These are phyloP conservation scores for Metarhizium rileyi DNA, from an alignment of 2,329 filamentous ascomycete genomes.

Conservation along the genomic window DNA sequence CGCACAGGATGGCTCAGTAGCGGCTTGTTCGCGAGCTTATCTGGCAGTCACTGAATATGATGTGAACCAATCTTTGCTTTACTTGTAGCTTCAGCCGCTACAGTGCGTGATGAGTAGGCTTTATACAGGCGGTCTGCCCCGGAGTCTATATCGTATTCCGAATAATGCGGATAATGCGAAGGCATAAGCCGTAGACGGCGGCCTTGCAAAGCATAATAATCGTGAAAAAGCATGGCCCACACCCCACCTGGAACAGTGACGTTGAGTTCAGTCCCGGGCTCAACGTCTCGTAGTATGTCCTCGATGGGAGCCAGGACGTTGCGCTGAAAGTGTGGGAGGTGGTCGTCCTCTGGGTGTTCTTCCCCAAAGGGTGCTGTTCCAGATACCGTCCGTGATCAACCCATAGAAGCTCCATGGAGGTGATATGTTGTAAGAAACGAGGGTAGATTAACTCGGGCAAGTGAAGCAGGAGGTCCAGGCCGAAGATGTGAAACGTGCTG, in stretches of 20 bases:
- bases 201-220: neutral
- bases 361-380: neutral
- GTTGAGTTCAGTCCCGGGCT: neutral
- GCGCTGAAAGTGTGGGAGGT: slow-evolving; percentile 1
- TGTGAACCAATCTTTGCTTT: neutral
- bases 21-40: too few relatives aligned
- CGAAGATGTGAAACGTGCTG: slow-evolving; percentile 12
- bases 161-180: neutral
- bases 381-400: neutral
- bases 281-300: neutral
- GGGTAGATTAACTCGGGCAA: neutral
- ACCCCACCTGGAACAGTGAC: neutral
- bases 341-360: neutral
- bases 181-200: neutral
- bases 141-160: neutral
- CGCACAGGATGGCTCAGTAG: too few relatives aligned
- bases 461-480: neutral
- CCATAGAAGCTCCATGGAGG: neutral
- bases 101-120: neutral
- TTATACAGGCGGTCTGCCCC: neutral
- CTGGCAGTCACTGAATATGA: too few relatives aligned
- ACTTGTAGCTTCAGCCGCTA: neutral
- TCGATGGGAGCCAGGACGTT: slow-evolving; percentile 1
- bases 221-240: neutral
- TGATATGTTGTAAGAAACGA: neutral